These are phyloP conservation scores for Mortierella sp. DNA, from an alignment of 371 early-diverging fungal genomes.

Conservation along the genomic window DNA sequence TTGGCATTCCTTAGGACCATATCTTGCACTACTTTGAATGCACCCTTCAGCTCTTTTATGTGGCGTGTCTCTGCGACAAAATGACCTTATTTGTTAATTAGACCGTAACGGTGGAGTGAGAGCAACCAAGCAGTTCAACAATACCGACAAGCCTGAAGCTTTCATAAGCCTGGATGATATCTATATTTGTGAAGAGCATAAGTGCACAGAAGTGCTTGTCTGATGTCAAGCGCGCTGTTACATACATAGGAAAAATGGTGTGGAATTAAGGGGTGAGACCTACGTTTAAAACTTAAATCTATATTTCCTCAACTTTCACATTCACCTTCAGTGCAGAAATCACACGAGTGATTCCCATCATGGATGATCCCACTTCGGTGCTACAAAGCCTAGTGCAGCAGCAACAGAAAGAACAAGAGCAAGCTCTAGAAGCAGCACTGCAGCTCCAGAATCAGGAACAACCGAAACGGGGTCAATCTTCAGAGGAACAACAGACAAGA, in stretches of 20 bases:
- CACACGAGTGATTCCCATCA: not conserved
- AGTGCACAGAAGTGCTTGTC: too few species aligned
- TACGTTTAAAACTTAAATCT: not conserved
- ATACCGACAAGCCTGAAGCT: too few species aligned
- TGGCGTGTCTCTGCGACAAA: too few species aligned
- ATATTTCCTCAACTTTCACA: not conserved
- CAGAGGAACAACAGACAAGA: not conserved
- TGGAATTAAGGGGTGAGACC: conserved; percentile 1
- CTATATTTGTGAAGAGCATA: too few species aligned
- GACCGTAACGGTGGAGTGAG: too few species aligned
- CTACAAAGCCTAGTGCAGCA: conserved; percentile 15
- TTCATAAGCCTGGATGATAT: too few species aligned
- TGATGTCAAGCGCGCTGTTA: too few species aligned
- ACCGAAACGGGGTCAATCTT: not conserved
- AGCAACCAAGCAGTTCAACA: too few species aligned
- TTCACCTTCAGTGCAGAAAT: not conserved
- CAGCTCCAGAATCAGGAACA: conserved; percentile 17
- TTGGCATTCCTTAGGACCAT: too few species aligned
- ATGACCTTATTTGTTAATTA: too few species aligned
- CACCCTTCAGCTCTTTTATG: too few species aligned
- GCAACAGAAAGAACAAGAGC: conserved; percentile 14
- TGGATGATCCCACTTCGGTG: conserved; percentile 21
- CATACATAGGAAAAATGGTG: not conserved
- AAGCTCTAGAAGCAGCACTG: conserved; percentile 5
- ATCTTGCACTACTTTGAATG: too few species aligned